phyloP scores from a whole-genome alignment of 306 rosid genomes.

The Fagus crenata region DNA sequence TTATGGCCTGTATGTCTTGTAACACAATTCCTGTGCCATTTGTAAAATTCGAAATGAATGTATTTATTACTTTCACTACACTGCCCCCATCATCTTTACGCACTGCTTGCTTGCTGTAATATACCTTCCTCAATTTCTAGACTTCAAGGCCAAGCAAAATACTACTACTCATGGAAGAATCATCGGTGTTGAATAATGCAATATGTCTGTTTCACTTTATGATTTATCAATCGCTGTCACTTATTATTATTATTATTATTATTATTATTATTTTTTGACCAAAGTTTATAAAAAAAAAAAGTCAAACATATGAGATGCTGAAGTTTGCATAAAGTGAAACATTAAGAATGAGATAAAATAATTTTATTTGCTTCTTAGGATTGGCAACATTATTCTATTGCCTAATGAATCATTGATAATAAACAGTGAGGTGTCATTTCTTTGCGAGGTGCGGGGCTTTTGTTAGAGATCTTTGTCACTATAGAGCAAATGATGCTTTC shows the following conservation, averaged over 20 bases:
- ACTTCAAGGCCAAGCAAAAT: constrained; percentile 54
- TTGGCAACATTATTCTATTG: constrained; percentile 15
- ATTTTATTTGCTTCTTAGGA: too few relatives aligned
- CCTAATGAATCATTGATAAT: background rate
- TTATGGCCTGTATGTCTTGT: constrained; percentile 2
- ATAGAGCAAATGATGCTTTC: background rate
- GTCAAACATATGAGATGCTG: too few relatives aligned
- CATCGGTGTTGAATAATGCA: too few relatives aligned
- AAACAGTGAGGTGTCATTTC: background rate
- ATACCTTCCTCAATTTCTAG: constrained; percentile 32
- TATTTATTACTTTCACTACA: constrained; percentile 1
- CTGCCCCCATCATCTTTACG: constrained; percentile 30
- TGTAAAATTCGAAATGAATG: constrained; percentile 20
- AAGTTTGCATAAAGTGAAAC: too few relatives aligned
- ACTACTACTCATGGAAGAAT: background rate
- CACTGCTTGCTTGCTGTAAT: constrained; percentile 20
- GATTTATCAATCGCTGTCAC: too few relatives aligned
- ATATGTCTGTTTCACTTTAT: too few relatives aligned
- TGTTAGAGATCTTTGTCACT: background rate
- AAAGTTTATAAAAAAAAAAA: too few relatives aligned
- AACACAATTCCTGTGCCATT: constrained; percentile 9
- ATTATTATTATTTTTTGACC: too few relatives aligned
- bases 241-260: too few relatives aligned
- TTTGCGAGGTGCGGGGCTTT: background rate
- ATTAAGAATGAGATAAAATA: too few relatives aligned